phyloP scores from a whole-genome alignment of 495 filamentous ascomycete genomes.

The Penicillium waksmanii region DNA sequence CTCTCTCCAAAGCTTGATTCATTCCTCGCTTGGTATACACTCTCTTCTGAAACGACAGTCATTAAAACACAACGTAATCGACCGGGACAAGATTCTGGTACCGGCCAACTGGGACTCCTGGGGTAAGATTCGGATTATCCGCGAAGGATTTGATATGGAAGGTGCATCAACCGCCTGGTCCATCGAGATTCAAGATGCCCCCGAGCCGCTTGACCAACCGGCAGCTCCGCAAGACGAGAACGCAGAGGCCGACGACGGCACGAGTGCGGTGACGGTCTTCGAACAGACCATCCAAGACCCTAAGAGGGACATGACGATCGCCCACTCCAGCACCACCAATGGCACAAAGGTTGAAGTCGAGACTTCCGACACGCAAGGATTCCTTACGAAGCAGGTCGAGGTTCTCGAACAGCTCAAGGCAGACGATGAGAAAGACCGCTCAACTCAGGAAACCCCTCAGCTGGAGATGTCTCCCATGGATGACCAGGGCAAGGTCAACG shows the following conservation, averaged over 20 bases:
- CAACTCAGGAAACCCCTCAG: slow-evolving; percentile 42
- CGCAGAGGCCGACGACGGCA: slow-evolving; percentile 40
- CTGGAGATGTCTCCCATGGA: slow-evolving; percentile 51
- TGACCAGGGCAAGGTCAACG: slow-evolving; percentile 67
- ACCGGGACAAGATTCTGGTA: slow-evolving; percentile 90
- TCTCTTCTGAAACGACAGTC: slow-evolving; percentile 82
- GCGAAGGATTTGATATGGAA: slow-evolving; percentile 95
- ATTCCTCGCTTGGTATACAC: slow-evolving; percentile 86
- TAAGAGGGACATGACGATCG: slow-evolving; percentile 58
- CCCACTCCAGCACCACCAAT: slow-evolving; percentile 49
- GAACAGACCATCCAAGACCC: slow-evolving; percentile 80
- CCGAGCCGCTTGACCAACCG: slow-evolving; percentile 37
- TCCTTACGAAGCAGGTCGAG: slow-evolving; percentile 74
- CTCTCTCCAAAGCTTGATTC: slow-evolving; percentile 78
- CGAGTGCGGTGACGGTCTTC: slow-evolving; percentile 69
- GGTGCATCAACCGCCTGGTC: slow-evolving; percentile 81
- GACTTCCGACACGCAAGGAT: slow-evolving; percentile 76
- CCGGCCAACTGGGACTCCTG: slow-evolving; percentile 98
- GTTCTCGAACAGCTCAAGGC: slow-evolving; percentile 68
- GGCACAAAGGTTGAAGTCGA: slow-evolving; percentile 63
- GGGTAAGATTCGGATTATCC: slow-evolving; percentile 92
- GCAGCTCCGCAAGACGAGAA: slow-evolving; percentile 21
- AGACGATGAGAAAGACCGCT: slow-evolving; percentile 63
- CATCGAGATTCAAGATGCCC: slow-evolving; percentile 69
- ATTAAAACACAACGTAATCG: slow-evolving; percentile 93